Evolutionary conservation across 495 filamentous ascomycete genomes (phyloP).

Genomic region (Lasiosphaeris hirsuta): DNA sequence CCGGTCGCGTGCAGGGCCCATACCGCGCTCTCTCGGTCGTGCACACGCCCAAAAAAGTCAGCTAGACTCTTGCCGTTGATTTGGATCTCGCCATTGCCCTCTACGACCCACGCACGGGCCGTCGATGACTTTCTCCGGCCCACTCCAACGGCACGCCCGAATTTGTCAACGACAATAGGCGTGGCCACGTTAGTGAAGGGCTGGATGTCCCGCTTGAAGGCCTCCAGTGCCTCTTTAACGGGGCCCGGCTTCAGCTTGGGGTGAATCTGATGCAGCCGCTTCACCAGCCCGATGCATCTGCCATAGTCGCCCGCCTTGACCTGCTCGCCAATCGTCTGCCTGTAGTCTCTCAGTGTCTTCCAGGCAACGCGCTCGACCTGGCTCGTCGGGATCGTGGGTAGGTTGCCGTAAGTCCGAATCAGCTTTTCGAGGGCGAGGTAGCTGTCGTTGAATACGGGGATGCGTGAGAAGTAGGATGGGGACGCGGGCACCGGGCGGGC

Average conservation of each 20-base stretch:
- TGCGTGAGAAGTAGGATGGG: conserved; percentile 89
- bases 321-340: conserved; percentile 66
- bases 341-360: conserved; percentile 76
- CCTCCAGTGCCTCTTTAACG: conserved; percentile 58
- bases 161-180: conserved; percentile 60
- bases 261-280: conserved; percentile 81
- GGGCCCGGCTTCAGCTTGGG: conserved; percentile 69
- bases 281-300: conserved; percentile 67
- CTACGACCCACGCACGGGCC: conserved; percentile 81
- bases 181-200: conserved; percentile 58
- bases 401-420: conserved; percentile 61
- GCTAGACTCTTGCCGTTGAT: conserved; percentile 82
- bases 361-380: conserved; percentile 78
- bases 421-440: conserved; percentile 69
- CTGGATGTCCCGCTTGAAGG: conserved; percentile 73
- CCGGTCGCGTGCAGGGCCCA: conserved; percentile 82
- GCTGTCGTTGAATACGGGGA: conserved; percentile 80
- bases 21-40: conserved; percentile 90
- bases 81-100: conserved; percentile 84
- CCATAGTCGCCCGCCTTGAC: conserved; percentile 78
- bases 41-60: conserved; percentile 76
- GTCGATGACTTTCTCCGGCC: conserved; percentile 82
- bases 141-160: conserved; percentile 70
- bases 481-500: conserved; percentile 79
- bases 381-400: conserved; percentile 61